Evolutionary conservation across 495 filamentous ascomycete species (phyloP), one percentile per base, ranked within the genome.

Genomic region (Monascus purpureus): DNA sequence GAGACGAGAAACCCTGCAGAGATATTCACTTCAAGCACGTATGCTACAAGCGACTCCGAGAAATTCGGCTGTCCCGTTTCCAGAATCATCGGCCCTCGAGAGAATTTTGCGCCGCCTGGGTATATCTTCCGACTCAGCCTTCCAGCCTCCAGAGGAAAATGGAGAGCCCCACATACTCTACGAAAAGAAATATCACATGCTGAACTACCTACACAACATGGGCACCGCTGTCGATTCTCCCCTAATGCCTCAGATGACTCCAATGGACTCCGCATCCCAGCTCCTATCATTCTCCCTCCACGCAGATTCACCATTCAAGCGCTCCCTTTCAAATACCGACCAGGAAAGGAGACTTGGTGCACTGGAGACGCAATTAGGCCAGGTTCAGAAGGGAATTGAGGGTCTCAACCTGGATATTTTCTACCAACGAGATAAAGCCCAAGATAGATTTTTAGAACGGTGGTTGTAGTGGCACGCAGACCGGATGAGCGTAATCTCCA

Each of bases 81-180:
- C 39, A 2, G 46, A 55, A 16, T 47, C 47, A 22, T 52, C 52
- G 8, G 43, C 41, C 17, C 36, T 64, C 2, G 52, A 56, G 25
- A 51, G 41, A 19, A 35, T 63, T 11, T 34, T 63, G 29, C 58
- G 59, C 17, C 59, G 57, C 11, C 38, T 58, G 8, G 61, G 58
- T 1, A 25, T 64, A 13, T 44, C 52, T 6, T 39, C 42, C 4
- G 54, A 56, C 38, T 50, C 50, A 4, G 41, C 55, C 0, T 41
- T 55, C 28, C 42, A 45, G 2, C 39, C 49, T 2, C 44, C 48
- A 19, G 43, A 25, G 31, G 41, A 42, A 6, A 35, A 39, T 30
- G 42, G 32, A 24, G 41, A 42, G 28, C 41, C 32, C 11, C 29
- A 31, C 12, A 35, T 38, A 9, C 47, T 63, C 5, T 28, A 43